Base-by-base conservation (phyloP, 805 yeast genomes). In the Saccharomyces cerevisiae region DNA sequence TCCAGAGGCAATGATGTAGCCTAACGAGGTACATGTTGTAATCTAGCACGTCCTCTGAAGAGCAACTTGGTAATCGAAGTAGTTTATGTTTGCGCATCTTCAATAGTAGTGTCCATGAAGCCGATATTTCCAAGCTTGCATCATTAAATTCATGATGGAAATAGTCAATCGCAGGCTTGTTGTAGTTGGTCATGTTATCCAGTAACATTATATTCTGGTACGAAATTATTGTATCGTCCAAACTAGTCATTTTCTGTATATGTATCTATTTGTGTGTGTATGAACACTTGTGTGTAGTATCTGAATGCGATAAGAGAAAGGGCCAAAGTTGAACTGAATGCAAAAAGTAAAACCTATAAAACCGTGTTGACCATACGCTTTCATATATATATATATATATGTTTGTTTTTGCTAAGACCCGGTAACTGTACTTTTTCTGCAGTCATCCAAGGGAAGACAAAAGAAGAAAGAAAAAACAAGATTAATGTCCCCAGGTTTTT, bases 1-100 rank as follows among this genome's bases (percentile, higher is more conserved):
- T 79, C 97, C 97, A 92, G 50, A 88, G 78, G 14, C 96, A 92
- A 64, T 87, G 87, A 65, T 87, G 91, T 48, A 87, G 73, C 49
- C 96, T 71, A 30, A 66, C 57, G 36, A 72, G 58, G 53, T 73
- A 72, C 51, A 63, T 56, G n/a, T 53, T 51, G 49, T 68, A 68
- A 52, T 67, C 71, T 6, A 56, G 48, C 17, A 60, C 58, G 63
- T 72, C 60, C 60, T 71, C 64, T 32, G 65, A 53, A 58, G 76
- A 61, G 61, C 75, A 68, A 41, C 64, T 59, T 1, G 73, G 72
- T 24, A 43, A 17, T 41, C 32, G 41, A 29, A 27, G 54, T 27
- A 68, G 60, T 29, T 48, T 47, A 48, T 59, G 53, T 68, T 68
- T 22, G 71, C 69, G 11, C 73, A 66, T 59, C 69, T 75, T 79